Percentiles rank a stretch among this genome's conserved stretches.
These are phyloP conservation scores for Coprinopsis strossmayeri DNA, from an alignment of 768 basidiomycete genomes.

Conservation along the genomic window DNA sequence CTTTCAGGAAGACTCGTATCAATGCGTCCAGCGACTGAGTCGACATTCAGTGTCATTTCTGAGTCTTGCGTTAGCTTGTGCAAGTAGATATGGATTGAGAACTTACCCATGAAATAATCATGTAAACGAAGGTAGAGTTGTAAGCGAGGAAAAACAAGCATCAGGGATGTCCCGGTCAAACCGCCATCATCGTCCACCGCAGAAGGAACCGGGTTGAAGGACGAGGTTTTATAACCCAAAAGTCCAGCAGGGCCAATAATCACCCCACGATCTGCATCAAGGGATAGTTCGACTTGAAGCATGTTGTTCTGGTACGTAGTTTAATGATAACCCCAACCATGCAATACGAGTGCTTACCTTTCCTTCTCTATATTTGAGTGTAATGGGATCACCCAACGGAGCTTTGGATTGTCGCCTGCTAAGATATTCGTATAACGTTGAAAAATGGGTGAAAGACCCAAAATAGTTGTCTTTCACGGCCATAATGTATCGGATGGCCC, in stretches of 20 bases:
- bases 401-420: constrained; percentile 52
- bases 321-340: neutral
- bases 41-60: constrained; percentile 79
- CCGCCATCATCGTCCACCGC: constrained; percentile 17
- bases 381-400: constrained; percentile 75
- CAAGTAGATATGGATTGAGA: neutral
- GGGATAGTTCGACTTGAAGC: constrained; percentile 64
- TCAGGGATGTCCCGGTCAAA: constrained; percentile 43
- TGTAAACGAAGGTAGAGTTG: constrained; percentile 75
- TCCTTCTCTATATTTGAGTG: constrained; percentile 72
- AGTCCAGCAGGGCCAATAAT: constrained; percentile 63
- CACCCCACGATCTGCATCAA: constrained; percentile 44
- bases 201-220: neutral
- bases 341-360: constrained; percentile 38
- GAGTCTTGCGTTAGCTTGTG: neutral
- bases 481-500: constrained; percentile 87
- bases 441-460: constrained; percentile 89
- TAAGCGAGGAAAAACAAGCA: constrained; percentile 57
- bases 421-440: constrained; percentile 80
- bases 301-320: constrained; percentile 58
- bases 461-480: constrained; percentile 90
- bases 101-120: constrained; percentile 82
- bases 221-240: constrained; percentile 47
- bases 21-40: constrained; percentile 49
- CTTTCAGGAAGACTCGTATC: constrained; percentile 35